Evolutionary conservation across 176 grass and related monocot genomes (phyloP).

Genomic region (Oryza australiensis): DNA sequence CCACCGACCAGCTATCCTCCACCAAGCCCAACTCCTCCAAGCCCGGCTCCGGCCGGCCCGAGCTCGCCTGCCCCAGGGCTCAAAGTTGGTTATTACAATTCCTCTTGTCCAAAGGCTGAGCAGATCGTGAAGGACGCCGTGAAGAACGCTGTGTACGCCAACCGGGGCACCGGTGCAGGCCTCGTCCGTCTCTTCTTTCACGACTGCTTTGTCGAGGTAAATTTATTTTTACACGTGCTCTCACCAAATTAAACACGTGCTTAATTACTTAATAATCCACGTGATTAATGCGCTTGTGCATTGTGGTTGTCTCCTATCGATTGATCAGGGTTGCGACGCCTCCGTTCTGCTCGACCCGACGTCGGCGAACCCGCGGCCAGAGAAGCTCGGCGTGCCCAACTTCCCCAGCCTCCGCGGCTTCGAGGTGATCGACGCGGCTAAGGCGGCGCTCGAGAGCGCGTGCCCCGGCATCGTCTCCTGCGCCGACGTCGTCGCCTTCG

Average conservation of each 20-base stretch:
- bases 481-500: constrained; percentile 54
- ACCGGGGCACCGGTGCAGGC: constrained; percentile 21
- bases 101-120: constrained; percentile 40
- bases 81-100: constrained; percentile 35
- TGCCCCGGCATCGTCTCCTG: constrained; percentile 48
- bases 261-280: background rate
- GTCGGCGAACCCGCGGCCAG: constrained; percentile 10
- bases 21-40: no score
- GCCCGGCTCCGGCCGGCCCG: background rate
- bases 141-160: constrained; percentile 4
- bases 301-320: background rate
- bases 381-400: constrained; percentile 40
- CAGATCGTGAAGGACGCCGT: constrained; percentile 29
- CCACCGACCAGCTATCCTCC: no score
- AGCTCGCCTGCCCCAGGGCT: background rate
- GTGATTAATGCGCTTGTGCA: background rate
- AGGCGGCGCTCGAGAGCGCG: constrained; percentile 19
- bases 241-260: background rate
- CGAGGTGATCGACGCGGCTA: constrained; percentile 43
- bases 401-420: constrained; percentile 39
- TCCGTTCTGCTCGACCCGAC: constrained; percentile 50
- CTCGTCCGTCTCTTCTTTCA: constrained; percentile 53
- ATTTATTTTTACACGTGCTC: background rate
- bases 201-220: constrained; percentile 53
- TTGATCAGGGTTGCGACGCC: constrained; percentile 41